Evolutionary conservation across 1,139 yeast species (phyloP).

Genomic region (Geotrichum europaeum): DNA sequence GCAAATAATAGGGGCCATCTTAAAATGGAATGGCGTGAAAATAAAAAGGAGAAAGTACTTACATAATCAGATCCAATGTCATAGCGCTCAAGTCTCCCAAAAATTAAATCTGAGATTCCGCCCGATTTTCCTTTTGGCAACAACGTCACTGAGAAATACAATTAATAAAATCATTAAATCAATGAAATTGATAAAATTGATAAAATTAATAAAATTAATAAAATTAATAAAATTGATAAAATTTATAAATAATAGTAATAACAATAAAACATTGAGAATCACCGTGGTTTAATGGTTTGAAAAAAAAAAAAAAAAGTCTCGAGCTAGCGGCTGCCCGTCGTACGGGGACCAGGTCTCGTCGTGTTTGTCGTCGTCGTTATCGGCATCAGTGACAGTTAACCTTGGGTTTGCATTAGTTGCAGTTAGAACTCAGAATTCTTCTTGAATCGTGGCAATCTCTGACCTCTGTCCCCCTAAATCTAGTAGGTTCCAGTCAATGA

Average conservation of each 20-base stretch:
- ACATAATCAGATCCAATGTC: background rate
- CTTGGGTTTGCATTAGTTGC: background rate
- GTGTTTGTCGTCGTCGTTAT: background rate
- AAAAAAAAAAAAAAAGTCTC: too few relatives aligned
- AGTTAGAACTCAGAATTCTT: background rate
- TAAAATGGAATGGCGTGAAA: background rate
- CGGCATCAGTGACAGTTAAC: background rate
- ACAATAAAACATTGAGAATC: too few relatives aligned
- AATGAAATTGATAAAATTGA: too few relatives aligned
- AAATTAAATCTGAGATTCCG: too few relatives aligned
- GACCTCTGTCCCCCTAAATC: background rate
- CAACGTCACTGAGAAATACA: background rate
- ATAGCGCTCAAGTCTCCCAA: background rate
- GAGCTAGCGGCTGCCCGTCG: too few relatives aligned
- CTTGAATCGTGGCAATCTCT: background rate
- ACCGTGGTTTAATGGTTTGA: too few relatives aligned
- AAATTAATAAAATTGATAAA: too few relatives aligned
- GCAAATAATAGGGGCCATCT: background rate
- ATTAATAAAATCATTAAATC: too few relatives aligned
- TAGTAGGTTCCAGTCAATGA: background rate
- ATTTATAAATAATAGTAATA: too few relatives aligned
- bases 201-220: too few relatives aligned
- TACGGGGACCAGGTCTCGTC: background rate
- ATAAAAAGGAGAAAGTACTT: background rate
- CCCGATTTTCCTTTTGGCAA: background rate